Base-by-base conservation (phyloP, 495 filamentous ascomycete species). In the Hyaloscypha bicolor region DNA sequence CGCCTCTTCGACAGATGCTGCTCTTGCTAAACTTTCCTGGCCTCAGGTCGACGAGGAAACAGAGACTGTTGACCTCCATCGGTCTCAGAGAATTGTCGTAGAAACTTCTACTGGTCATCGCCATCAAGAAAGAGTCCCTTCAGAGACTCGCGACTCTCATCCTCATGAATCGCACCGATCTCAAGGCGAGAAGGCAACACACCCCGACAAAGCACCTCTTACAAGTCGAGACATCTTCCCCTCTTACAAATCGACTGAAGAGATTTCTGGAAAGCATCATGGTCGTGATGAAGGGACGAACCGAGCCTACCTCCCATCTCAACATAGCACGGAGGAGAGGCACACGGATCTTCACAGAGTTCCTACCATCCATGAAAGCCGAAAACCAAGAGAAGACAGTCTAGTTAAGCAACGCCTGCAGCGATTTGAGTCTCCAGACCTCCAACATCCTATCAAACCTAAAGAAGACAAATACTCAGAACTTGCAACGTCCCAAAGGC, bases 21-120 rank as follows among this genome's bases (percentile, higher is more conserved):
- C 81, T 1, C 70, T 86, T 66, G 77, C 80, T 29, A 79, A 82
- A 11, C 78, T 81, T 22, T 69, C 76, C 16, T 86, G 85, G 83
- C 84, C 86, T 21, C 75, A 80, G 0, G 75, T 82, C 2, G 79
- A 85, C 56, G 83, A 84, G 68, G 81, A 80, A 8, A 72, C 73
- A 35, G 69, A 75, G 60, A 73, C 71, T 42, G 66, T 75, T 22
- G 64, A 75, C 48, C 63, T 75, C 9, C 66, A 62, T 67, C 59
- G 63, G 65, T 70, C 59, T 25, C 66, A 71, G 39, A 66, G 51
- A 66, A 69, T 65, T 45, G 63, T 31, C 11, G 32, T 51, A 35
- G 37, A 39, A n/a, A 35, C 37, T 56, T 6, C 55, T 19, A 42
- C 30, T 2, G 59, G 62, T 29, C 59, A 67, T 60, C 35, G 55